Evolutionary conservation across 1,139 yeast species (phyloP).

Genomic region (Blastobotrys apis): DNA sequence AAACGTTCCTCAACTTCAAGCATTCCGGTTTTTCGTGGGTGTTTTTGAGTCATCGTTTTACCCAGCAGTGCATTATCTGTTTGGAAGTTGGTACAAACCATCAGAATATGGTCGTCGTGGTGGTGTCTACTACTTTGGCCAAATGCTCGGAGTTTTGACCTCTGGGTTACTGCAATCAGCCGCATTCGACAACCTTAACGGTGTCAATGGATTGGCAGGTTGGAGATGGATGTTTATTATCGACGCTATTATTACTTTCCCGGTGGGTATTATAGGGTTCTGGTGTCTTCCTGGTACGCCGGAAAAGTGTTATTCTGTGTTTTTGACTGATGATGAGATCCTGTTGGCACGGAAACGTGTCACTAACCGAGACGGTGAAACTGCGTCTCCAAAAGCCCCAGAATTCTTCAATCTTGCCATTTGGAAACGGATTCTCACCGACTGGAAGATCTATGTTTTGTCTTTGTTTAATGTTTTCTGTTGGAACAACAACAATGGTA

Average conservation of each 20-base stretch:
- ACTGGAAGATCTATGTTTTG: slow-evolving; percentile 40
- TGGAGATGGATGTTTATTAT: slow-evolving; percentile 54
- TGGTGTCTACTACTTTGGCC: slow-evolving; percentile 43
- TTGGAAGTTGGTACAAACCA: slow-evolving; percentile 50
- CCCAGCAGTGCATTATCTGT: slow-evolving; percentile 51
- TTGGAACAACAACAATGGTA: slow-evolving; percentile 36
- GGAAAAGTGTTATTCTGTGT: slow-evolving; percentile 34
- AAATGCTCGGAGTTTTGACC: slow-evolving; percentile 38
- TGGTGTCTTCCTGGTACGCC: slow-evolving; percentile 70
- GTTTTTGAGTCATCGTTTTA: slow-evolving; percentile 56
- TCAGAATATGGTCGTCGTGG: slow-evolving; percentile 49
- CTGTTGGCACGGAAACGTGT: slow-evolving; percentile 29
- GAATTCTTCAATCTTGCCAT: slow-evolving; percentile 30
- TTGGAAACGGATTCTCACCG: slow-evolving; percentile 30
- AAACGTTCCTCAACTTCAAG: slow-evolving; percentile 46
- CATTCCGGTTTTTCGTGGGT: slow-evolving; percentile 55
- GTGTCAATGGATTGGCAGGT: slow-evolving; percentile 37
- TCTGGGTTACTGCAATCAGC: slow-evolving; percentile 43
- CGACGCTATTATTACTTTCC: slow-evolving; percentile 50
- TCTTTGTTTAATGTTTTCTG: slow-evolving; percentile 39
- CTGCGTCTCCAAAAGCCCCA: slow-evolving; percentile 34
- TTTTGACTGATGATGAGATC: slow-evolving; percentile 32
- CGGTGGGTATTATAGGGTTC: slow-evolving; percentile 63
- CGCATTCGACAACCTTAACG: slow-evolving; percentile 40
- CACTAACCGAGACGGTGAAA: slow-evolving; percentile 48